Evolutionary conservation across 805 yeast genomes (phyloP).

Genomic region (Wickerhamomyces kurtzmanii): DNA sequence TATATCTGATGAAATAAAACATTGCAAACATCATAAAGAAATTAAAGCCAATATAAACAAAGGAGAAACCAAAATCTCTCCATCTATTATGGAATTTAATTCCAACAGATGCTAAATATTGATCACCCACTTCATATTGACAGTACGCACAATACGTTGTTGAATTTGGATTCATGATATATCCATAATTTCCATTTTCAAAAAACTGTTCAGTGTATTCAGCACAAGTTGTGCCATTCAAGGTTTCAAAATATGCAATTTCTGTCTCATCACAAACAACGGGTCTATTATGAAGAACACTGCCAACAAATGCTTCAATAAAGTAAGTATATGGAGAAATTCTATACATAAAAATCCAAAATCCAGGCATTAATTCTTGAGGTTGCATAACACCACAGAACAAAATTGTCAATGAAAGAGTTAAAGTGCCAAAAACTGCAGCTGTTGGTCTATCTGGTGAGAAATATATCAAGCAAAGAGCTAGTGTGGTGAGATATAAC

Average conservation of each 20-base stretch:
- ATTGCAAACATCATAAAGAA: slow-evolving; percentile 26
- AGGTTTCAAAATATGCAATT: slow-evolving; percentile 38
- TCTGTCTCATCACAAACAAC: slow-evolving; percentile 44
- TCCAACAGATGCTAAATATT: slow-evolving; percentile 30
- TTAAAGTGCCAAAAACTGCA: slow-evolving; percentile 45
- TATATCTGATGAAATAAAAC: slow-evolving; percentile 26
- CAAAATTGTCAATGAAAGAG: slow-evolving; percentile 34
- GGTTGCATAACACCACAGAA: slow-evolving; percentile 29
- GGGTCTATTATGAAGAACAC: slow-evolving; percentile 35
- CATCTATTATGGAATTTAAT: slow-evolving; percentile 37
- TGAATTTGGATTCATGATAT: slow-evolving; percentile 40
- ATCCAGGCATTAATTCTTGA: slow-evolving; percentile 24
- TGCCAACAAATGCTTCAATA: slow-evolving; percentile 36
- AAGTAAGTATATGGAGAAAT: slow-evolving; percentile 32
- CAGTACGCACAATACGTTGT: slow-evolving; percentile 39
- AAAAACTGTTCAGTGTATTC: slow-evolving; percentile 37
- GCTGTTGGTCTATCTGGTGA: slow-evolving; percentile 44
- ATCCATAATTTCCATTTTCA: slow-evolving; percentile 37
- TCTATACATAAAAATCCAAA: slow-evolving; percentile 32
- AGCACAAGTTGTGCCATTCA: slow-evolving; percentile 53
- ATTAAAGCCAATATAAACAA: slow-evolving; percentile 47
- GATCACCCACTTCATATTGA: slow-evolving; percentile 31
- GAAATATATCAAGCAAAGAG: slow-evolving; percentile 40
- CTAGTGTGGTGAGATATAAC: slow-evolving; percentile 36
- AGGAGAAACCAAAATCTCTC: slow-evolving; percentile 55